Conservation (phyloP, 2,329 filamentous ascomycete genomes). For the Raffaelea arxii region DNA sequence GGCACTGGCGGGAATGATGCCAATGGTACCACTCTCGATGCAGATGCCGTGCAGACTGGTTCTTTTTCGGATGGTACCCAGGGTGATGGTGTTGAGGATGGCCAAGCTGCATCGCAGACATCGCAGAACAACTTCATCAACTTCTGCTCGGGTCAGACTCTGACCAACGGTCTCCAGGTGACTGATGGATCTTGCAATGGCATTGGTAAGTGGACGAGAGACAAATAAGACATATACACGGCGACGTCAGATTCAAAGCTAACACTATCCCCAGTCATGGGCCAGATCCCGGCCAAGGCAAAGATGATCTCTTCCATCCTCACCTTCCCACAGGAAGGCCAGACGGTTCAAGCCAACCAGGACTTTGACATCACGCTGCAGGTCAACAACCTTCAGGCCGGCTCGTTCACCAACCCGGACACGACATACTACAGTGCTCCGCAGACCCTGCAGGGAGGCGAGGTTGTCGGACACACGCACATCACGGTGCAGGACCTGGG, state of each 20-base stretch:
- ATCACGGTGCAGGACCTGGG: conserved; percentile 48
- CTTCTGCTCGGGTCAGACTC: conserved; percentile 42
- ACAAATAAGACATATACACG: neutral
- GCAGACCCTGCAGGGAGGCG: conserved; percentile 37
- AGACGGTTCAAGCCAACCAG: conserved; percentile 34
- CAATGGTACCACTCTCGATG: conserved; percentile 15
- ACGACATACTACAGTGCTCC: conserved; percentile 51
- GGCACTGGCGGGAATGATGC: conserved; percentile 25
- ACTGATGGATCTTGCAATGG: conserved; percentile 53
- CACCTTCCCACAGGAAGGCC: conserved; percentile 38
- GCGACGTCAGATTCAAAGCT: too few species aligned
- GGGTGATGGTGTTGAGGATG: conserved; percentile 20
- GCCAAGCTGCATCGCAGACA: conserved; percentile 18
- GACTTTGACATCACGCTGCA: conserved; percentile 45
- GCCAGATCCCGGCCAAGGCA: conserved; percentile 42
- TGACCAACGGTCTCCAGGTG: conserved; percentile 53
- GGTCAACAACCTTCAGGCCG: conserved; percentile 41
- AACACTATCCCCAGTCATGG: too few species aligned
- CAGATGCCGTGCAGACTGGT: conserved; percentile 22
- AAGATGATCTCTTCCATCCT: conserved; percentile 49
- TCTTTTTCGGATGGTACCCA: conserved; percentile 23
- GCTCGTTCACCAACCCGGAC: conserved; percentile 50
- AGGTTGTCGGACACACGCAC: conserved; percentile 50
- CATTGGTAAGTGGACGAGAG: conserved; percentile 33
- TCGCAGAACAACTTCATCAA: conserved; percentile 50